Percentiles rank a stretch among this genome's conserved stretches.
Evolutionary conservation across 148 eudicot genomes (phyloP).

Genomic region (Chenopodium berlandieri): DNA sequence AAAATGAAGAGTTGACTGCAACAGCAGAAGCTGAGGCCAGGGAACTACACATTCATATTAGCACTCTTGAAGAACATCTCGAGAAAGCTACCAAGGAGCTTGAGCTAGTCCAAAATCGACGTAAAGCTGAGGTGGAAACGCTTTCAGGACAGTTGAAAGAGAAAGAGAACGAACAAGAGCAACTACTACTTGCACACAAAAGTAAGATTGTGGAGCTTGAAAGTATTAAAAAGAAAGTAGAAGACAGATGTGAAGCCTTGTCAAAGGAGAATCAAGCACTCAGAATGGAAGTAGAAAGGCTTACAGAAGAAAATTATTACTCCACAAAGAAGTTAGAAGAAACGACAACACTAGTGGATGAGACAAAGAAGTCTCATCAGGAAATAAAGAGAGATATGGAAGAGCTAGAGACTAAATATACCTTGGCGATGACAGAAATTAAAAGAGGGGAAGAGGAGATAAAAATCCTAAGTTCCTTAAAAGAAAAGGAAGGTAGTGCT

Average conservation of each 20-base stretch:
- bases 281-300: slow-evolving; percentile 47
- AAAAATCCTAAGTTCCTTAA: slow-evolving; percentile 33
- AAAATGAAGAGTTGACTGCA: slow-evolving; percentile 54
- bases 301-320: slow-evolving; percentile 48
- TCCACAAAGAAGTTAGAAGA: slow-evolving; percentile 37
- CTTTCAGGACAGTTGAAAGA: slow-evolving; percentile 35
- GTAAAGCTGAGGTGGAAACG: slow-evolving; percentile 43
- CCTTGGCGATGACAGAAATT: slow-evolving; percentile 39
- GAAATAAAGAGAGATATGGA: slow-evolving; percentile 40
- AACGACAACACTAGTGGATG: slow-evolving; percentile 24
- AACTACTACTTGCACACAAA: slow-evolving; percentile 39
- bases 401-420: slow-evolving; percentile 42
- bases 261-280: slow-evolving; percentile 46
- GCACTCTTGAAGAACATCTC: slow-evolving; percentile 50
- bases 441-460: slow-evolving; percentile 39
- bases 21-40: slow-evolving; percentile 53
- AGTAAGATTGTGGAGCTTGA: slow-evolving; percentile 34
- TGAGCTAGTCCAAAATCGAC: slow-evolving; percentile 35
- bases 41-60: slow-evolving; percentile 47
- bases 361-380: slow-evolving; percentile 37
- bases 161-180: slow-evolving; percentile 42
- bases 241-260: slow-evolving; percentile 33
- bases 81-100: slow-evolving; percentile 56
- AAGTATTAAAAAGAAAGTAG: slow-evolving; percentile 30
- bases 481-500: slow-evolving; percentile 43